Evolutionary conservation across 202 grass and related monocot species (phyloP), one percentile per base, ranked within the genome.

Genomic region (Bolboschoenoplectus hybrid): DNA sequence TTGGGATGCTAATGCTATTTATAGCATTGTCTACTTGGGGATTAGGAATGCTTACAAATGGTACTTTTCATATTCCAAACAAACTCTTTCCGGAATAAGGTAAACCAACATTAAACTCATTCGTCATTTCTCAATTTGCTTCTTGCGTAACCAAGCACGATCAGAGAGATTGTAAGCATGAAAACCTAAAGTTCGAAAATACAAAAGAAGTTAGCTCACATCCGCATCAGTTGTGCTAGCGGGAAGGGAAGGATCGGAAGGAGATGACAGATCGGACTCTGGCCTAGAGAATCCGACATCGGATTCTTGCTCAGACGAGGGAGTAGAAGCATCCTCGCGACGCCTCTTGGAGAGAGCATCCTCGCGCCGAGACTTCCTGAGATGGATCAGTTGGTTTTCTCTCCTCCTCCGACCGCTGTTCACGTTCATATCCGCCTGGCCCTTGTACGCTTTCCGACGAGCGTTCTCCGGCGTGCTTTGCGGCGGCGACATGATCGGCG

Each of bases 261-360:
- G 80, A 40, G 66, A 83, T 51, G 74, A 73, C 41, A 47, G 66
- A 1, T 41, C 35, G 60, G 38, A 49, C 53, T 75, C 9, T 35
- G 84, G 84, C 17, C 4, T 72, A 14, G 53, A 0, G 53, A 3
- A 16, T 56, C 12, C 53, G 55, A 16, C 14, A 4, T 58, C 55
- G 55, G 55, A 5, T 44, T 44, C 43, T 44, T 2, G 43, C 43
- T 44, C 11, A 7, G 43, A 3, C 9, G 51, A n/a, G 61, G 88
- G 16, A 47, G 10, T 0, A 19, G 65, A 63, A 44, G 43, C 43
- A 44, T 44, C 43, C 43, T 44, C 43, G 66, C 91, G 90, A 82
- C 95, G 86, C 68, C 90, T 88, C 89, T 97, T 97, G 92, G 90
- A 74, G 74, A 97, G 89, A 45, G 83, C 88, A 51, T 87, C 85